Conservation (phyloP, 2,329 filamentous ascomycete genomes). For the Tolypocladium ophioglossoides region DNA sequence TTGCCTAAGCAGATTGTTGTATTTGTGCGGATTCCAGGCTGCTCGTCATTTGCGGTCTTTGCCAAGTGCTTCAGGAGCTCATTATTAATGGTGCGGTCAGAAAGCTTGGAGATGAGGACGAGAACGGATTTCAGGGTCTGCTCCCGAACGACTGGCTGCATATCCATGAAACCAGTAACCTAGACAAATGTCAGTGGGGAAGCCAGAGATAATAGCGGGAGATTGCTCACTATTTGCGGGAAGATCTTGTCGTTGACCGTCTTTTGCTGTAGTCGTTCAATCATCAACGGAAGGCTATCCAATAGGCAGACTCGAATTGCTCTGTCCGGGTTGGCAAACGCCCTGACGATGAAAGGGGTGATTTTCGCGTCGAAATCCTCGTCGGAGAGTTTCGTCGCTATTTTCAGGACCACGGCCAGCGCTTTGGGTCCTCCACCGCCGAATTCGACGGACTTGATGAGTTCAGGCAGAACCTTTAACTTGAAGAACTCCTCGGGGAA, state of each 20-base stretch:
- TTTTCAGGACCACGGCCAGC: constrained; percentile 80
- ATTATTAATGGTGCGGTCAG: constrained; percentile 86
- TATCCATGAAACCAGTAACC: constrained; percentile 90
- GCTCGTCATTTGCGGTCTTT: constrained; percentile 94
- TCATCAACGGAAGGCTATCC: constrained; percentile 82
- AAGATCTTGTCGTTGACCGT: constrained; percentile 95
- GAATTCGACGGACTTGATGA: constrained; percentile 98
- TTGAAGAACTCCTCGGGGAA: constrained; percentile 98
- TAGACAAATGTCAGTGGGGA: constrained; percentile 23
- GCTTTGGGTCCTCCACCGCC: constrained; percentile 91
- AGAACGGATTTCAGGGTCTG: constrained; percentile 94
- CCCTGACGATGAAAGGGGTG: constrained; percentile 73
- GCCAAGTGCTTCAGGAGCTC: constrained; percentile 84
- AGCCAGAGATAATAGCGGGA: not conserved
- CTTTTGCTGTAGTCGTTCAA: constrained; percentile 79
- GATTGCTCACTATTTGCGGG: constrained; percentile 64
- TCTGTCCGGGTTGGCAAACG: constrained; percentile 86
- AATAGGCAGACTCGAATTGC: constrained; percentile 85
- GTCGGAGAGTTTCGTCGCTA: constrained; percentile 72
- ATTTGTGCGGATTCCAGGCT: constrained; percentile 93
- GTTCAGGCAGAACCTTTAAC: constrained; percentile 87
- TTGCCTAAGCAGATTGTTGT: constrained; percentile 97
- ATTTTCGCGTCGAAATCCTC: constrained; percentile 84
- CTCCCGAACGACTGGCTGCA: constrained; percentile 84
- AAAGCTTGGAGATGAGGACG: constrained; percentile 77